These are phyloP conservation scores for Dispira parvispora DNA, from an alignment of 192 early-diverging fungal genomes.

Conservation along the genomic window DNA sequence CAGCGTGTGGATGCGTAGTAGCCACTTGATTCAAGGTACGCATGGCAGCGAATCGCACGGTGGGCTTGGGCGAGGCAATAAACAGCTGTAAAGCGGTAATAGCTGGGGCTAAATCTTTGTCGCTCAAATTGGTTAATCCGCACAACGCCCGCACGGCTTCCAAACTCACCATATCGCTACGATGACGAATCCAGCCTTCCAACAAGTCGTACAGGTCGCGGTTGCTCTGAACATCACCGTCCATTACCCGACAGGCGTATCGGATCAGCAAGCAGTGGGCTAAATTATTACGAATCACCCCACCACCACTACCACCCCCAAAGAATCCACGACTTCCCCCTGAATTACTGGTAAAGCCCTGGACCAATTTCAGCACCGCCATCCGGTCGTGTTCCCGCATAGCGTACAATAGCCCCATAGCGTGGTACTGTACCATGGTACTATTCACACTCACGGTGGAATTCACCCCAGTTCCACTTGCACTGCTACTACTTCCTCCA, in stretches of 20 bases:
- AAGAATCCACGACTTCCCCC: constrained; percentile 22
- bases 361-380: constrained; percentile 94
- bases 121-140: constrained; percentile 64
- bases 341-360: constrained; percentile 51
- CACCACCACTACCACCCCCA: constrained; percentile 23
- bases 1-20: constrained; percentile 73
- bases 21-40: constrained; percentile 90
- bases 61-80: constrained; percentile 81
- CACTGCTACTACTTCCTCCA: constrained; percentile 16
- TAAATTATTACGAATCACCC: constrained; percentile 57
- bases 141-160: constrained; percentile 96
- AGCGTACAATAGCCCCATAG: constrained; percentile 85
- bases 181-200: constrained; percentile 81
- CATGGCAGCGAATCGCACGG: constrained; percentile 91
- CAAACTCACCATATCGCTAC: constrained; percentile 94
- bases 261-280: constrained; percentile 87
- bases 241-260: constrained; percentile 79
- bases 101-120: constrained; percentile 82
- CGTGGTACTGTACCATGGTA: constrained; percentile 94
- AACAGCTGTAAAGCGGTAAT: constrained; percentile 86
- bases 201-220: constrained; percentile 58
- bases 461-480: not conserved
- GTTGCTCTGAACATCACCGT: constrained; percentile 39
- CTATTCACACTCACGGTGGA: constrained; percentile 18
- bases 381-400: constrained; percentile 95